Conservation (phyloP, 1,139 yeast species). For the Dujonia santamariae region DNA sequence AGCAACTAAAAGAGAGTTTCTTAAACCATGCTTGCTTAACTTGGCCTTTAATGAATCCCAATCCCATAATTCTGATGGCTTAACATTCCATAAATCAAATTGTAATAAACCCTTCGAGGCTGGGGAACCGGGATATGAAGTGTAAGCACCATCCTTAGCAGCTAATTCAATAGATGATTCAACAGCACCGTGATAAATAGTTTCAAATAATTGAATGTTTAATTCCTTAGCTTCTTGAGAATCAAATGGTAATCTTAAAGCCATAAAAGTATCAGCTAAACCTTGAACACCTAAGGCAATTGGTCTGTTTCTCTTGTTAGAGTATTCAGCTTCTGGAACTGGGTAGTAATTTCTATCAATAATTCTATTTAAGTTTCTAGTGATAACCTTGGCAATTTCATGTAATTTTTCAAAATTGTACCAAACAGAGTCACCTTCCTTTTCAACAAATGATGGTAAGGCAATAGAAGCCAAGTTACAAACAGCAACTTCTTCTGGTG, state of each 20-base stretch:
- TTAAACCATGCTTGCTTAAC: slow-evolving; percentile 45
- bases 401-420: slow-evolving; percentile 55
- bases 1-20: slow-evolving; percentile 60
- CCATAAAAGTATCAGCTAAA: slow-evolving; percentile 58
- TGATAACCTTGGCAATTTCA: slow-evolving; percentile 50
- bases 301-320: slow-evolving; percentile 58
- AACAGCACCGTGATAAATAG: slow-evolving; percentile 58
- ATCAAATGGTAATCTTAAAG: slow-evolving; percentile 54
- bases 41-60: slow-evolving; percentile 51
- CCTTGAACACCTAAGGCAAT: slow-evolving; percentile 66
- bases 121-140: slow-evolving; percentile 53
- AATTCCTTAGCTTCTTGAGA: slow-evolving; percentile 54
- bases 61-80: slow-evolving; percentile 56
- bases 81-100: slow-evolving; percentile 56
- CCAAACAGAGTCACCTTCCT: slow-evolving; percentile 36
- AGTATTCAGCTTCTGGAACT: slow-evolving; percentile 48
- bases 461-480: slow-evolving; percentile 89
- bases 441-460: slow-evolving; percentile 64
- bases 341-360: slow-evolving; percentile 59
- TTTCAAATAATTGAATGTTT: slow-evolving; percentile 58
- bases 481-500: slow-evolving; percentile 87
- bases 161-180: slow-evolving; percentile 58
- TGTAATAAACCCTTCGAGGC: slow-evolving; percentile 57
- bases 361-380: slow-evolving; percentile 53
- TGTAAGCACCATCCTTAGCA: slow-evolving; percentile 44